These are phyloP conservation scores for Chlorella variabilis DNA, from an alignment of 163 green algal species.

Conservation along the genomic window DNA sequence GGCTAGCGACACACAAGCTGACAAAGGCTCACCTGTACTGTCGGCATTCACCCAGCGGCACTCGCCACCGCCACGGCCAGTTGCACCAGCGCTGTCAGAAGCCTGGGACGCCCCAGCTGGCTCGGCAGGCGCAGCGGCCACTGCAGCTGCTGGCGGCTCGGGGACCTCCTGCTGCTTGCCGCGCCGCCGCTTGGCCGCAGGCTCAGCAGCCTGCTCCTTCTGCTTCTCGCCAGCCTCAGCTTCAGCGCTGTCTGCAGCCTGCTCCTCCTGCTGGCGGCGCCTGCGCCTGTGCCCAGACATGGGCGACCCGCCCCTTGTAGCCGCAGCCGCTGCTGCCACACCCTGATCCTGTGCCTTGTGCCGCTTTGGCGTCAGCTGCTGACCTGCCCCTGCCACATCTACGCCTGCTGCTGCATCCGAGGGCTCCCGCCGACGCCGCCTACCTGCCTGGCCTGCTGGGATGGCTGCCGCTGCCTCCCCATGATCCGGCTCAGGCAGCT, in stretches of 20 bases:
- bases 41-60: background rate
- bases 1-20: too few species aligned
- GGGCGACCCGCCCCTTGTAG: background rate
- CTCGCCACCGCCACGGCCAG: background rate
- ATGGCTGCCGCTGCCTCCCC: too few species aligned
- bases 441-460: background rate
- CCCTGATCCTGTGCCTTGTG: background rate
- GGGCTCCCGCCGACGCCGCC: too few species aligned
- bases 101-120: background rate
- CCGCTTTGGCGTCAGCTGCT: background rate
- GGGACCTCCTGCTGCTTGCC: background rate
- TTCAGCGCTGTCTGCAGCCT: background rate
- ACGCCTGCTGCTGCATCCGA: too few species aligned
- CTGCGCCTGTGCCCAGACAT: background rate
- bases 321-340: too few species aligned
- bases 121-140: background rate
- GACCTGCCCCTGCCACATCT: too few species aligned
- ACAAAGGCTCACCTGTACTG: background rate
- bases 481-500: background rate
- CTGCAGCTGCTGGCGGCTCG: background rate
- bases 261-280: background rate
- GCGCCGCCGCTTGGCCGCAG: background rate
- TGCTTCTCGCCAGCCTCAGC: background rate
- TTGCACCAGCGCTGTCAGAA: background rate
- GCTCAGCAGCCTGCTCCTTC: background rate